Evolutionary conservation across 257 asterid species (phyloP), one percentile per base, ranked within the genome.

Genomic region (Solanum corneliomulleri): DNA sequence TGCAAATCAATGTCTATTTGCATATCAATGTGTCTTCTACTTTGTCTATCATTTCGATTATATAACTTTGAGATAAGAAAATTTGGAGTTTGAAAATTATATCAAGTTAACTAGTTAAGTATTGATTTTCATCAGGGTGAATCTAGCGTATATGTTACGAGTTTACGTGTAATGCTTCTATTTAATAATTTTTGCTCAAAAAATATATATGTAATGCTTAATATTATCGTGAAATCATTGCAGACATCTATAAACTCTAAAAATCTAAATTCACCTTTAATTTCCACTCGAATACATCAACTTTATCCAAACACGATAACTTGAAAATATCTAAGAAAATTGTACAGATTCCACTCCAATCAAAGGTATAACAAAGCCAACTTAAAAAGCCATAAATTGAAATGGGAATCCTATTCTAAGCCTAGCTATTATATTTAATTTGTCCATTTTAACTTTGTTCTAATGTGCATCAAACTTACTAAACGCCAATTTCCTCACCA

Each of bases 41-140:
- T 7, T 56, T 16, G 56, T 16, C 60, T 56, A 21, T 60, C 10
- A 60, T 23, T 20, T 60, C 69, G 10, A 23, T 60, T 23, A 21
- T 23, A 60, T 11, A 9, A 23, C 18, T 27, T 58, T 60, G 16
- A n/a, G 0, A n/a, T 11, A 11, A 2, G 8, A 64, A 64, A 64
- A n/a, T 5, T 64, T 64, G 15, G 16, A 64, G 33, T 27, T 27
- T 64, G 31, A 64, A 11, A 64, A 25, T 14, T 11, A 62, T 62
- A 4, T 15, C 25, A 58, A 1, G 49, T 56, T 9, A 56, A 3
- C 7, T 35, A 35, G 25, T 62, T 11, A 64, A 62, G 31, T 64
- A 11, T n/a, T 11, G 0, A 4, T 11, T 64, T 64, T n/a, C 35
- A 25, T 0, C 2, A 0, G 15, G 35, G 18, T 5, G 9, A 18